phyloP scores from a whole-genome alignment of 208 protist genomes.

The Borovskyia barvae region DNA sequence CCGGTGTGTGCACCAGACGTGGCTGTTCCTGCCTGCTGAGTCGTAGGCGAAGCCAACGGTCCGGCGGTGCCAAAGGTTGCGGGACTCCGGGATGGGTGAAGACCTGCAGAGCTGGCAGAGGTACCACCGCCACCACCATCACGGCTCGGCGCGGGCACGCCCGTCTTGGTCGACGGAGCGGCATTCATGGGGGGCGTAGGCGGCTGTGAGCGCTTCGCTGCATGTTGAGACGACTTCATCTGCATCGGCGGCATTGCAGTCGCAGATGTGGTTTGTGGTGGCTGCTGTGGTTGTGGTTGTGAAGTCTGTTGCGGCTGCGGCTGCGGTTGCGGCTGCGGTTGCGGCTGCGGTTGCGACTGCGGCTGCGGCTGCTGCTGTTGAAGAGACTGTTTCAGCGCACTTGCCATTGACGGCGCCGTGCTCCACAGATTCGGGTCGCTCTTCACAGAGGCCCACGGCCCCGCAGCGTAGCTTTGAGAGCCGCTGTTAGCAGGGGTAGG shows the following conservation, averaged over 20 bases:
- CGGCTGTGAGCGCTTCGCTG: slow-evolving; percentile 1
- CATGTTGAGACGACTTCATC: background rate
- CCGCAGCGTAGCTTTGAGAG: slow-evolving; percentile 11
- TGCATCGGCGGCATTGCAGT: background rate
- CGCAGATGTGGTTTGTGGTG: background rate
- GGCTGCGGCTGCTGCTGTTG: slow-evolving; percentile 20
- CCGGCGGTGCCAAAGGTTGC: too few species aligned
- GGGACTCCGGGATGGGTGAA: too few species aligned
- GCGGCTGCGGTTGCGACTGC: background rate
- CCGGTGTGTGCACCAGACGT: background rate
- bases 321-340: background rate
- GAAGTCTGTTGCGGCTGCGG: slow-evolving; percentile 9
- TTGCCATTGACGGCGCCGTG: slow-evolving; percentile 22
- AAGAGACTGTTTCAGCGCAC: slow-evolving; percentile 28
- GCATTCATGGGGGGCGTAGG: background rate
- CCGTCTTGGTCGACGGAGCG: background rate
- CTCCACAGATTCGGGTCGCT: slow-evolving; percentile 28
- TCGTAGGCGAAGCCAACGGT: too few species aligned
- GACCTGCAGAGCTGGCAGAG: too few species aligned
- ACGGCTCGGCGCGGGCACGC: too few species aligned
- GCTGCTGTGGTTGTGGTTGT: slow-evolving; percentile 1
- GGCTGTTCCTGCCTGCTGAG: slow-evolving; percentile 5
- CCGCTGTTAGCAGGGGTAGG: slow-evolving; percentile 19
- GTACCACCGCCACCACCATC: too few species aligned
- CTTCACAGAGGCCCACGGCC: slow-evolving; percentile 29